phyloP scores from a whole-genome alignment of 2,329 filamentous ascomycete species.

The Aspergillus novoparasiticus region DNA sequence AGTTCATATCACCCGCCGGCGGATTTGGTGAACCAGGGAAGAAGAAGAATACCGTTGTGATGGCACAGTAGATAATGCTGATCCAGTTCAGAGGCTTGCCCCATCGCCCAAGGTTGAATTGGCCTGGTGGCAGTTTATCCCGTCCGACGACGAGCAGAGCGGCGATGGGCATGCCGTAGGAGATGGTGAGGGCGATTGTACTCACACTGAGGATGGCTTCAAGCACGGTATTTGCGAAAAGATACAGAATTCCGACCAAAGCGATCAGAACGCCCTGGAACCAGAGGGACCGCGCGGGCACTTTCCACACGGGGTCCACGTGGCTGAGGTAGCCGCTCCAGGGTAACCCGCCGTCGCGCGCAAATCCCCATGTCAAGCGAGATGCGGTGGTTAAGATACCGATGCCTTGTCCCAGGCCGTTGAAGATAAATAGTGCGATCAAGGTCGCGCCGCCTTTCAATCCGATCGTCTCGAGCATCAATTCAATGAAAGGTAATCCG shows the following conservation, averaged over 20 bases:
- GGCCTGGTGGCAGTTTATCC: conserved; percentile 52
- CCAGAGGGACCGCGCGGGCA: conserved; percentile 56
- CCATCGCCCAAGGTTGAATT: conserved; percentile 50
- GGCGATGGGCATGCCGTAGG: conserved; percentile 54
- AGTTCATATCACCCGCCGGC: conserved; percentile 56
- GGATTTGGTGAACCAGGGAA: conserved; percentile 54
- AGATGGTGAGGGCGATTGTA: conserved; percentile 60
- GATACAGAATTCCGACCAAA: conserved; percentile 58
- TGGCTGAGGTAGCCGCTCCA: conserved; percentile 50
- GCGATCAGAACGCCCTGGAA: conserved; percentile 52
- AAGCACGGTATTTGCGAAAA: conserved; percentile 57
- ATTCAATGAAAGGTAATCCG: conserved; percentile 54
- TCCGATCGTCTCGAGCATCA: conserved; percentile 46
- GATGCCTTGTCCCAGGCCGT: conserved; percentile 57
- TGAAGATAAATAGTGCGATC: conserved; percentile 60
- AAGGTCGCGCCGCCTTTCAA: conserved; percentile 49
- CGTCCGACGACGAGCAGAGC: conserved; percentile 54
- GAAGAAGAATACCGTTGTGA: conserved; percentile 60
- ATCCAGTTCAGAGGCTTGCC: conserved; percentile 50
- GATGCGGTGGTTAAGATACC: conserved; percentile 56
- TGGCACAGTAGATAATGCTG: conserved; percentile 54
- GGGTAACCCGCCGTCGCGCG: conserved; percentile 54
- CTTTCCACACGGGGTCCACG: conserved; percentile 54
- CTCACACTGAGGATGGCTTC: conserved; percentile 58
- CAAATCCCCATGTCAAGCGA: conserved; percentile 57